Evolutionary conservation across 306 rosid species (phyloP), one percentile per base, ranked within the genome.

Genomic region (Medicago arabica): DNA sequence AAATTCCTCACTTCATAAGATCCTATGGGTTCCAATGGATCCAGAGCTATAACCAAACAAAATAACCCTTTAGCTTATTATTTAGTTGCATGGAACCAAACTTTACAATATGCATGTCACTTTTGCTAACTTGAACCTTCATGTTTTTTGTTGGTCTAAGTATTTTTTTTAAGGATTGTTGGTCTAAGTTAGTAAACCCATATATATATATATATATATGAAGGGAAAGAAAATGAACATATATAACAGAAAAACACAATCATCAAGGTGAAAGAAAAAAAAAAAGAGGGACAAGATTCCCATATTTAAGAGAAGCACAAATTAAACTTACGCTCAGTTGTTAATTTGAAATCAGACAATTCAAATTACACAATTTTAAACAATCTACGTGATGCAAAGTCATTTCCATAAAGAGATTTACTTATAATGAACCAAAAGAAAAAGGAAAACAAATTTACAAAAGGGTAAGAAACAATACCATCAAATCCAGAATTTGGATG

Each of bases 401-500:
- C 55, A n/a, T 46, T 46, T 46, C 2, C 2, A 59, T 23, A 40
- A 43, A 55, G 57, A 38, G 12, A 13, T 60, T 21, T 67, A 59
- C 2, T 57, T 58, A 39, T 23, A 44, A 44, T 44, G 12, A 7
- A 75, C 34, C 14, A 41, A 51, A 54, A 12, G 62, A 16, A 40
- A 51, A 63, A 8, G 54, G 16, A 28, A 38, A 46, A 23, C 12
- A 44, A 17, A 16, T 57, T 81, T 12, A 77, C 9, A 58, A 71
- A 76, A 59, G 77, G 78, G 38, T 46, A 43, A 5, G 41, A 2
- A 64, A 34, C 6, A 28, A 72, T 89, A 93, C 97, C 98, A 65
- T 91, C 93, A 44, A 85, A 87, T 13, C 88, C 89, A 0, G 86
- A 84, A 69, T 73, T 80, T 6, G 93, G 88, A 78, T 82, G 80